Conservation (phyloP, 2,329 filamentous ascomycete genomes). For the Raffaelea arxii region DNA sequence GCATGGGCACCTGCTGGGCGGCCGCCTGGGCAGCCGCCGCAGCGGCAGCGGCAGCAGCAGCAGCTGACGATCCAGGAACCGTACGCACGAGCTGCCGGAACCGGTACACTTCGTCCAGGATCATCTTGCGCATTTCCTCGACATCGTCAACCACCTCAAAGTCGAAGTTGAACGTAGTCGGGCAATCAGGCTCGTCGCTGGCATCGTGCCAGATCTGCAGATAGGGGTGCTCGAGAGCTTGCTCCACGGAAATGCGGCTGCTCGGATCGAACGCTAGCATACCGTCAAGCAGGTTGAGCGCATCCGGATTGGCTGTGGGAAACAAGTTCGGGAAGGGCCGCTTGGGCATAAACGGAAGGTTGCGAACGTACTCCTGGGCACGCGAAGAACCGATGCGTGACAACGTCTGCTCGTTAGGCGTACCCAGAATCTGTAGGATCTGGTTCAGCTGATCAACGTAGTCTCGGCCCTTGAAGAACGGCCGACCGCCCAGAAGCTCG, state of each 20-base stretch:
- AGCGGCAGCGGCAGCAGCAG: conserved; percentile 1
- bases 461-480: conserved; percentile 98
- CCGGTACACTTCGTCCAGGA: conserved; percentile 81
- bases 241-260: conserved; percentile 85
- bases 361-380: conserved; percentile 96
- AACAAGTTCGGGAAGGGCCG: conserved; percentile 82
- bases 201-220: conserved; percentile 98
- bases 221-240: conserved; percentile 92
- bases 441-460: conserved; percentile 99
- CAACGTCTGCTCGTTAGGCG: conserved; percentile 89
- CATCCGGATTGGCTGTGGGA: conserved; percentile 89
- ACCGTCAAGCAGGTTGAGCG: conserved; percentile 86
- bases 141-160: conserved; percentile 98
- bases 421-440: conserved; percentile 95
- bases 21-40: conserved; percentile 12
- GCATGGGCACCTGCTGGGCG: conserved; percentile 41
- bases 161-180: conserved; percentile 92
- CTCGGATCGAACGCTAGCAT: conserved; percentile 98
- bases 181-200: conserved; percentile 88
- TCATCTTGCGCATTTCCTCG: conserved; percentile 91
- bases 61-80: conserved; percentile 27
- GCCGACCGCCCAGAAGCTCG: conserved; percentile 87
- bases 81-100: conserved; percentile 62
- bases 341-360: conserved; percentile 91
- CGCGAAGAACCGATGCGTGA: conserved; percentile 88